A percentile compares a stretch with the other conserved stretches of the same genome.
These are phyloP conservation scores for Mycena maculata DNA, from an alignment of 768 basidiomycete species.

Conservation along the genomic window DNA sequence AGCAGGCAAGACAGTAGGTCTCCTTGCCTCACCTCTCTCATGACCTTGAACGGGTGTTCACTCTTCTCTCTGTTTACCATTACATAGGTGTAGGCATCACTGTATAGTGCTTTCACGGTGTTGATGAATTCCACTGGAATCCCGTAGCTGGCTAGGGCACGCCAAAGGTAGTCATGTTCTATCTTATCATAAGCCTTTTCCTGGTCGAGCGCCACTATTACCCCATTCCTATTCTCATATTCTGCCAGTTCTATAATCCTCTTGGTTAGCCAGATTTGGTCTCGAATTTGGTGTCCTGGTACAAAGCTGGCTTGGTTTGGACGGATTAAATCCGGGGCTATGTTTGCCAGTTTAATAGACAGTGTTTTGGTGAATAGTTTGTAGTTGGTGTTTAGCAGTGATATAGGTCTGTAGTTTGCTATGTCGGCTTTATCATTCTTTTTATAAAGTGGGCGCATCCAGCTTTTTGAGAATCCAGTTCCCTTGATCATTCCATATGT, in stretches of 20 bases:
- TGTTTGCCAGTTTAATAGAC: neutral
- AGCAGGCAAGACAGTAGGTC: no score
- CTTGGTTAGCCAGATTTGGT: no score
- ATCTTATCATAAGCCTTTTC: no score
- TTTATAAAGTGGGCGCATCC: neutral
- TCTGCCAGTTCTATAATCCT: no score
- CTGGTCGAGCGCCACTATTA: neutral
- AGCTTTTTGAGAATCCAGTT: neutral
- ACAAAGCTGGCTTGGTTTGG: no score
- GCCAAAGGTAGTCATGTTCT: neutral
- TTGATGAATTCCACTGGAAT: neutral
- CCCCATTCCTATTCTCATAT: no score
- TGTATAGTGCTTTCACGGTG: neutral
- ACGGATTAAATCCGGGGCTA: neutral
- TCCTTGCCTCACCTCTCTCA: neutral
- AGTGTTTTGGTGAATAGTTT: neutral
- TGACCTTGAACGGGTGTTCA: neutral
- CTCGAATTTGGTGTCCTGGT: no score
- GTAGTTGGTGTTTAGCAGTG: no score
- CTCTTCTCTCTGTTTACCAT: neutral
- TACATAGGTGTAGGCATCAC: neutral
- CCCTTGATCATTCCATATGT: no score
- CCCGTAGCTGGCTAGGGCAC: neutral
- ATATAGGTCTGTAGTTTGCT: no score
- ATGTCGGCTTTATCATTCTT: neutral